These are phyloP conservation scores for Gracilaria vermiculophylla DNA, from an alignment of 23 red algal species.

Conservation along the genomic window DNA sequence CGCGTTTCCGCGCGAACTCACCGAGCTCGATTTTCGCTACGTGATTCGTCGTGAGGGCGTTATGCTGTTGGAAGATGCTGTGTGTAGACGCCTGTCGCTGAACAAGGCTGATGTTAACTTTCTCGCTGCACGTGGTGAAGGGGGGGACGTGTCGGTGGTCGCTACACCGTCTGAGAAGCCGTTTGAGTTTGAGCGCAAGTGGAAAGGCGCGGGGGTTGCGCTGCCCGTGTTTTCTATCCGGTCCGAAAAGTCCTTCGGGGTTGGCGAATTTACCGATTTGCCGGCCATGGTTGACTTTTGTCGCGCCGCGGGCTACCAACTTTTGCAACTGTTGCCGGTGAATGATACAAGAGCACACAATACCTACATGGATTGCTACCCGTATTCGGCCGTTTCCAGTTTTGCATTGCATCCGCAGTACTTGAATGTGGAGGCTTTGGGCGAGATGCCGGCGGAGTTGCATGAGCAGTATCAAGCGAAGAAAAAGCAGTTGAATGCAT, in stretches of 20 bases:
- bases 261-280: constrained; percentile 90
- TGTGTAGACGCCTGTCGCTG: not conserved
- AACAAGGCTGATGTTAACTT: not conserved
- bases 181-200: constrained; percentile 53
- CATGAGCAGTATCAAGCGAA: constrained; percentile 45
- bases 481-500: constrained; percentile 52
- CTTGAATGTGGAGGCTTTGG: constrained; percentile 62
- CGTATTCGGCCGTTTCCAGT: constrained; percentile 81
- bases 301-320: constrained; percentile 61
- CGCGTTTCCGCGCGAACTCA: not conserved
- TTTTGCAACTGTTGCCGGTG: constrained; percentile 91
- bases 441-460: constrained; percentile 37
- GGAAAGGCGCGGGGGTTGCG: constrained; percentile 82
- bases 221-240: constrained; percentile 88
- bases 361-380: constrained; percentile 70
- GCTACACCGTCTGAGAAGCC: not conserved
- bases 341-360: constrained; percentile 81
- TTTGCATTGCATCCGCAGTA: constrained; percentile 96
- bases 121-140: not conserved
- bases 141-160: constrained; percentile 30
- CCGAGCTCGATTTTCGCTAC: constrained; percentile 28
- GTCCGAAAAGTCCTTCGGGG: constrained; percentile 45
- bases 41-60: constrained; percentile 31
- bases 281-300: constrained; percentile 82
- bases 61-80: not conserved